Evolutionary conservation across 352 stramenopile genomes (phyloP), one percentile per base, ranked within the genome.

Genomic region (Globisporangium ultimum): DNA sequence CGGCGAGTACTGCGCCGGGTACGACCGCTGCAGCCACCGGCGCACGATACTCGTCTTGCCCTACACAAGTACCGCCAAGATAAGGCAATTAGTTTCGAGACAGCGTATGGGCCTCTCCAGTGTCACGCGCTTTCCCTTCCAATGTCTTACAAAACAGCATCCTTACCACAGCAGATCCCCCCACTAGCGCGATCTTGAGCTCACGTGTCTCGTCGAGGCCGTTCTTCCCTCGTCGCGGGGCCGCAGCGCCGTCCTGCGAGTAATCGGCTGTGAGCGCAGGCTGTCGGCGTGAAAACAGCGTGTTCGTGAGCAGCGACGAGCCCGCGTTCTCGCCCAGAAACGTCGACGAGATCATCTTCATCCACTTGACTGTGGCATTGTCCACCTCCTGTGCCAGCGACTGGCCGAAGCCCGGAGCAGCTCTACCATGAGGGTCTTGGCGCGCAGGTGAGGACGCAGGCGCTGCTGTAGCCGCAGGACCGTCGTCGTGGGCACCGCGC

Each of bases 271-370:
- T 66, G 46, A 66, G 48, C 28, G 60, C 60, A 2, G 53, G 51
- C 54, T 32, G 14, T 2, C 60, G 53, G 3, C 54, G 41, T 18
- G 60, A 20, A 21, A 66, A 66, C 28, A 66, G 43, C 28, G 68
- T 70, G 50, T 72, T 75, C 18, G 71, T 55, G 56, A 88, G 80
- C 43, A 87, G 52, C 9, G 74, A 72, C 17, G 78, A 70, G 40
- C 61, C 55, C 3, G 58, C 15, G 38, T 45, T 55, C 28, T 90
- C 78, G 28, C 83, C 83, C 2, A 90, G 68, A 40, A 92, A 89
- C 48, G 83, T 92, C 22, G 78, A 88, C 53, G 83, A 92, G 46
- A 92, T 76, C 75, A 92, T 87, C 59, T 88, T 88, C 80, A 92
- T 90, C 83, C 83, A 92, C 67, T 79, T 84, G 41, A 61, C 70